Base-by-base conservation (phyloP, 495 filamentous ascomycete species). In the Annulohypoxylon stygium region DNA sequence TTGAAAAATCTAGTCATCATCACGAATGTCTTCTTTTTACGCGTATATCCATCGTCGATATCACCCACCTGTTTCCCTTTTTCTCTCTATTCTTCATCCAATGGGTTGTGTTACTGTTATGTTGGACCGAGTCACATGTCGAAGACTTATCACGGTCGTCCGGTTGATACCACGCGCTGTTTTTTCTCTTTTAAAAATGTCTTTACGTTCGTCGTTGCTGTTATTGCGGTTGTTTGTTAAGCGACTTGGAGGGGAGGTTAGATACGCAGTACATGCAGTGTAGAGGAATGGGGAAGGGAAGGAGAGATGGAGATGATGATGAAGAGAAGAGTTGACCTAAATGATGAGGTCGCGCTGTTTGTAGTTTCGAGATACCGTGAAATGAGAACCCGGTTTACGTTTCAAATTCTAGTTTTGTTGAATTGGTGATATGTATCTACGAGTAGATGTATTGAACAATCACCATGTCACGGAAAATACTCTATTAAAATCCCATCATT, bases 121-220 rank as follows among this genome's bases (percentile, higher is more conserved):
- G 37, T 39, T 47, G 41, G 67, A 16, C 58, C 58, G 20, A 43
- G 12, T 39, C 36, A 7, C 8, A 39, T 39, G 57, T n/a, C 18
- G 30, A 18, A 12, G 18, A 26, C 5, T 12, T 26, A 30, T 30
- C 30, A 30, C 30, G 54, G 65, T 59, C 23, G 20, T 64, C 59
- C 37, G 54, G 23, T 65, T 54, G 61, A 74, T 74, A 74, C 71
- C 71, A 69, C 50, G 16, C 45, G 8, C n/a, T 55, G 6, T 39
- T 14, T 37, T 37, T 26, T 59, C 23, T 71, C 33, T 37, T 37
- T 71, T n/a, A 43, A 43, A 43, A 5, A n/a, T 14, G 14, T 4
- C 12, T 67, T 50, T 47, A 57, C 11, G 30, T 23, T 57, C 11
- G 36, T 39, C 14, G 12, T 11, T 43, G 39, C 14, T 43, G 39